Evolutionary conservation across 805 yeast genomes (phyloP), one percentile per base, ranked within the genome.

Genomic region (Crinitomyces ghanaensis): DNA sequence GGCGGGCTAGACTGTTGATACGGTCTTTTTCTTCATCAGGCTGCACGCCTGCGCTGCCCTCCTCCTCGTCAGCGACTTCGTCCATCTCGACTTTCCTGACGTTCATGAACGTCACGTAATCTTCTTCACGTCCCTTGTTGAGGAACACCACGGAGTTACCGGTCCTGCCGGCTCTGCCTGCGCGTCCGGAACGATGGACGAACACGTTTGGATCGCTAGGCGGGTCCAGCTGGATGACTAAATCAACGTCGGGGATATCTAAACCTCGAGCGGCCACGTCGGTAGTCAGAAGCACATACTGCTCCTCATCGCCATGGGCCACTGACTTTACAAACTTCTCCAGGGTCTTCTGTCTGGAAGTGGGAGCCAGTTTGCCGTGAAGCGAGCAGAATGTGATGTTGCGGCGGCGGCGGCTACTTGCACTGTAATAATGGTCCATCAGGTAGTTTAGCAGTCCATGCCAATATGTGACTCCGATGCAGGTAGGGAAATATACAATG

Each of bases 221-320:
- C 2, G 97, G 94, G 43, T 91, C 97, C 16, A 88, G 46, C 52
- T 91, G 98, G n/a, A 91, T 60, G 3, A 88, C 97, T 17, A 86
- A 58, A 49, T 91, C 97, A 6, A 91, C 96, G 34, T 86, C 91
- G 1, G 95, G 93, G 19, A 91, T 77, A 60, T 91, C 98, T 15
- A 91, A 71, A 27, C 98, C 98, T 51, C 98, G 68, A 0, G 97
- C 95, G 1, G 98, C 96, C n/a, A 91, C 95, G 63, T 91, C 98
- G 0, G 98, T 91, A 2, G 98, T 85, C 57, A 91, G 61, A 16
- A 91, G 57, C 0, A 88, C 71, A 6, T 76, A 63, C 42, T 73
- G 76, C 2, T 57, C 56, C n/a, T n/a, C n/a, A n/a, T n/a, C n/a
- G n/a, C n/a, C n/a, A n/a, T n/a, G n/a, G n/a, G n/a, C n/a, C 5